Evolutionary conservation across 2,329 filamentous ascomycete species (phyloP).

Genomic region (Fusarium sp.): DNA sequence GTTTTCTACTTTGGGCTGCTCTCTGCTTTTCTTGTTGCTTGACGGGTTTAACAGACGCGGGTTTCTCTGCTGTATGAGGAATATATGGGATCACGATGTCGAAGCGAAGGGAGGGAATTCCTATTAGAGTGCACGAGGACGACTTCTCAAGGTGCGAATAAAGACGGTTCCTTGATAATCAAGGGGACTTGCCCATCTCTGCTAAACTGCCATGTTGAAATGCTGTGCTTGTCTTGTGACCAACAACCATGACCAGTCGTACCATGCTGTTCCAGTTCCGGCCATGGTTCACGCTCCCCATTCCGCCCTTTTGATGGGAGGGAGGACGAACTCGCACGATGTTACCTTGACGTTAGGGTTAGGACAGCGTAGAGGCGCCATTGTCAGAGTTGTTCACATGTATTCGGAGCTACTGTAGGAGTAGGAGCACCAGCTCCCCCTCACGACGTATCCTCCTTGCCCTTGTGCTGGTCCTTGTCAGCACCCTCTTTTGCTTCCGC

Average conservation of each 20-base stretch:
- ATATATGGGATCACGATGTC: constrained; percentile 21
- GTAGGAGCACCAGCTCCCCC: neutral
- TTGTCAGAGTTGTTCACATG: neutral
- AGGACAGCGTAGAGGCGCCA: neutral
- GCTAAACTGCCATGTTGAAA: neutral
- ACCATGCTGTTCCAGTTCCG: neutral
- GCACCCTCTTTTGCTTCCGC: neutral
- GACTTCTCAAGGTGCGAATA: constrained; percentile 8
- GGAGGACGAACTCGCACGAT: neutral
- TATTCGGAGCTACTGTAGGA: neutral
- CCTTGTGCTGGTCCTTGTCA: constrained; percentile 6
- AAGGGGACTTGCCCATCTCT: constrained; percentile 8
- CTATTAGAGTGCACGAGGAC: constrained; percentile 6
- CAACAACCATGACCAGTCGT: neutral
- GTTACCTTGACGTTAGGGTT: neutral
- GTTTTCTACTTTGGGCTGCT: constrained; percentile 5
- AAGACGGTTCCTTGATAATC: constrained; percentile 8
- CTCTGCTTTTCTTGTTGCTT: constrained; percentile 1
- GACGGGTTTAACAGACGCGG: neutral
- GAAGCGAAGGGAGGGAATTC: neutral
- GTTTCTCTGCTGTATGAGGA: constrained; percentile 10
- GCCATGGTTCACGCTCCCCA: neutral
- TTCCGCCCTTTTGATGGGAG: neutral
- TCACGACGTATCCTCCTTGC: constrained; percentile 14
- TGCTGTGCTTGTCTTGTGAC: constrained; percentile 1